Conservation (phyloP, 202 grass and related monocot genomes). For the Setaria italica region DNA sequence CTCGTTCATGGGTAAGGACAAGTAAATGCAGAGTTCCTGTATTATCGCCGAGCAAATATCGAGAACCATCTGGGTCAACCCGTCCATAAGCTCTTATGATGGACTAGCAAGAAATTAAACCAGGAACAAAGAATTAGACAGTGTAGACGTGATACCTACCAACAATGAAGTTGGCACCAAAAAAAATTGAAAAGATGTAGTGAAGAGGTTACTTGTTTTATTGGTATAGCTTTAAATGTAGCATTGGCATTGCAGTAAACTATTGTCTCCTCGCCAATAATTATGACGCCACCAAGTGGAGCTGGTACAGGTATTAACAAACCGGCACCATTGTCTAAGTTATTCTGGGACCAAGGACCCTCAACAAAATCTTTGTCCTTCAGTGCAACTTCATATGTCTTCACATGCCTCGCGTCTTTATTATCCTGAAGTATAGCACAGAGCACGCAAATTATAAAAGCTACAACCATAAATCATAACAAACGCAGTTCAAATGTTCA, state of each 20-base stretch:
- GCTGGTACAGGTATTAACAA: constrained; percentile 90
- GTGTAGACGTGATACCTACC: not conserved
- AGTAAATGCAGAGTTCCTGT: constrained; percentile 90
- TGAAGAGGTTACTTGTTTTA: constrained; percentile 71
- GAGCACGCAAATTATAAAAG: constrained; percentile 28
- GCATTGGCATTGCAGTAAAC: constrained; percentile 88
- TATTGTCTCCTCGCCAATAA: constrained; percentile 94
- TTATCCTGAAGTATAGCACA: constrained; percentile 69
- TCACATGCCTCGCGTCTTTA: constrained; percentile 98
- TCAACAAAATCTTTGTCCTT: constrained; percentile 99
- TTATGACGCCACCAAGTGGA: constrained; percentile 98
- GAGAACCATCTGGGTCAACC: constrained; percentile 96
- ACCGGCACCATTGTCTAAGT: constrained; percentile 96
- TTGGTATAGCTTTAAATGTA: constrained; percentile 97
- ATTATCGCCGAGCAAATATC: constrained; percentile 95
- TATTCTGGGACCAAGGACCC: constrained; percentile 97
- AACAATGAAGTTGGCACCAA: constrained; percentile 20
- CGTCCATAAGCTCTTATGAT: constrained; percentile 95
- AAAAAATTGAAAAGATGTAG: constrained; percentile 7
- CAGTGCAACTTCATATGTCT: constrained; percentile 95
- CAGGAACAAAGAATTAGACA: constrained; percentile 14
- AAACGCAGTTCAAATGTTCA: constrained; percentile 33
- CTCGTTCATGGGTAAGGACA: constrained; percentile 93
- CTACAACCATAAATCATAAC: not conserved
- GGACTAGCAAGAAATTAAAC: constrained; percentile 59